Base-by-base conservation (phyloP, 2,329 filamentous ascomycete genomes). In the Diplodia intermedia region DNA sequence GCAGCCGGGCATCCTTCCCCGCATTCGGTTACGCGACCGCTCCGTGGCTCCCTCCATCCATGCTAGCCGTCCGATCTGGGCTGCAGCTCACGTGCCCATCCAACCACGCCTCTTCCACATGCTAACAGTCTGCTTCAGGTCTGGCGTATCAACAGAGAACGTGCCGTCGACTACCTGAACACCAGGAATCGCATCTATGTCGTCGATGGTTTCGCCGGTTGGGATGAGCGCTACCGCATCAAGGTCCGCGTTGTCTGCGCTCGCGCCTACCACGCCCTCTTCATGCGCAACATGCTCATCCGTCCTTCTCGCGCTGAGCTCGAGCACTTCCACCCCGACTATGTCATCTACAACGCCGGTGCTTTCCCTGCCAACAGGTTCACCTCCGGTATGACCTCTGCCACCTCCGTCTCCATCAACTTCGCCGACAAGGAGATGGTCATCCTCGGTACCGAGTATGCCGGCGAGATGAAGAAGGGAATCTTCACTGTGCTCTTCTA, bases 241-340 rank as follows among this genome's bases (percentile, higher is more conserved):
- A 92, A 90, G 77, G 95, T 99, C 76, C 94, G 95, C 78, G 94
- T 99, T 72, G 94, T 99, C 79, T 99, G 95, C 85, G 95, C 95
- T 73, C 94, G 95, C 80, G 95, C 95, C 82, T 99, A 99, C 88
- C 95, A 99, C 88, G 95, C 95, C 71, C 89, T 99, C 72, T 99
- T 99, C 89, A 99, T 99, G 95, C 92, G 94, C 79, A 99, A 99
- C 88, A 99, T 99, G 95, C 91, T 99, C 79, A 99, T 99, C 86
- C 91, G 95, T 75, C 95, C 95, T 71, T 86, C 90, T 65, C 88
- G 88, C 71, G 92, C 96, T 83, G 94, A 99, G 86, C 90, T 99
- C 67, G 91, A 97, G 85, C 89, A 93, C 84, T 99, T 99, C 89
- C 92, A 97, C 82, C 95, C 95, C 76, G 94, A 99, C 86, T 99